phyloP scores from a whole-genome alignment of 2,329 filamentous ascomycete genomes.

The Leptographium wingfieldii region DNA sequence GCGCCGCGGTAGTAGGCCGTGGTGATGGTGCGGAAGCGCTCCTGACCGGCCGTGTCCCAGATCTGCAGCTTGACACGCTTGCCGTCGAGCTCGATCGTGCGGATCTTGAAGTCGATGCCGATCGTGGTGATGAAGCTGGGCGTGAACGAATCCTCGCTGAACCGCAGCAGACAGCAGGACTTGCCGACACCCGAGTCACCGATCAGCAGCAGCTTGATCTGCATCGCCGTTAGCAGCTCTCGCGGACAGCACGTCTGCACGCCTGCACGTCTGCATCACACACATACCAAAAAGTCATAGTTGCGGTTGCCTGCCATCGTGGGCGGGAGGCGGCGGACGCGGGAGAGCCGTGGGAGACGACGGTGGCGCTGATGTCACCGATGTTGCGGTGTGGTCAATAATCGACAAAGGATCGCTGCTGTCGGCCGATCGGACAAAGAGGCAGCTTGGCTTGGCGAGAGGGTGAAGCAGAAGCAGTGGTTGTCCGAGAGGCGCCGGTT shows the following conservation, averaged over 20 bases:
- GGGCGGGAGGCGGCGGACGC: neutral
- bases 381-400: neutral
- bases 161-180: constrained; percentile 90
- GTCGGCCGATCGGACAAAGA: too few species aligned
- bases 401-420: neutral
- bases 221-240: too few species aligned
- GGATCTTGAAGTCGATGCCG: constrained; percentile 99
- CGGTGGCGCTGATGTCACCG: too few species aligned
- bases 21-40: constrained; percentile 96
- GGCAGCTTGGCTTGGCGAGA: too few species aligned
- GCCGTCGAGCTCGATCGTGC: constrained; percentile 96
- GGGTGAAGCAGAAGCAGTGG: too few species aligned
- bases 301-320: constrained; percentile 93
- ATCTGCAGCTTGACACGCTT: constrained; percentile 99
- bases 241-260: too few species aligned
- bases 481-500: neutral
- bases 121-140: constrained; percentile 98
- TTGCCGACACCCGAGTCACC: constrained; percentile 95
- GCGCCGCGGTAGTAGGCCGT: constrained; percentile 97
- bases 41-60: constrained; percentile 97
- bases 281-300: constrained; percentile 84
- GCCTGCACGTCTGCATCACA: neutral
- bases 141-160: constrained; percentile 95
- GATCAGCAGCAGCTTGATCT: constrained; percentile 97
- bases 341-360: too few species aligned